Evolutionary conservation across 2,329 filamentous ascomycete species (phyloP), one percentile per base, ranked within the genome.

Genomic region (Alternaria tenuissima): DNA sequence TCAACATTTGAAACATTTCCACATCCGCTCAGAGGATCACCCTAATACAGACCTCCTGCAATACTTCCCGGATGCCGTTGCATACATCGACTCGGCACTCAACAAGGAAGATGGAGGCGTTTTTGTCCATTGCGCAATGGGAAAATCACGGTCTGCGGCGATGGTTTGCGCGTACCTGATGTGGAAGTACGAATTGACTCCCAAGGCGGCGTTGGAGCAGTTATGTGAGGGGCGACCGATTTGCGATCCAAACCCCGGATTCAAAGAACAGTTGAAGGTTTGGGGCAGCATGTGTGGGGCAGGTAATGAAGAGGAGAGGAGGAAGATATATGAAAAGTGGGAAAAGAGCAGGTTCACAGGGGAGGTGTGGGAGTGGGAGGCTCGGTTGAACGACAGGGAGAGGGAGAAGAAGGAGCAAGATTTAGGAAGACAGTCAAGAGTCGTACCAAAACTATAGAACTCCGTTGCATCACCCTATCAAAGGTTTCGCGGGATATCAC

Each of bases 341-440:
- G 53, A 69, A 28, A 69, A 67, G 47, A 67, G 65, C 1, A 66
- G 76, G 5, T 79, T 78, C 52, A 72, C 41, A 3, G 78, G 78
- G 0, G 72, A 74, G n/a, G 71, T 63, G 16, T 78, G 76, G 76
- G 76, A 77, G 41, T 80, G 78, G 78, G 77, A 78, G n/a, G 26
- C 16, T 11, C 20, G 57, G 20, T 20, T 44, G 7, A 51, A 28
- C 28, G 20, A 34, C 38, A 20, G 18, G n/a, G 26, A 32, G 22
- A 30, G 12, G 18, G 39, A 46, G 16, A 42, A 24, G 5, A 42
- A 24, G 5, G 20, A 16, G 20, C 11, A 49, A n/a, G 32, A 16
- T 36, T 5, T 14, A 12, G 12, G 14, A 36, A 16, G 11, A 16
- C 14, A 36, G 30, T 36, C 30, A 36, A 20, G 1, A 7, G 20